phyloP scores from a whole-genome alignment of 768 basidiomycete genomes.

The Podaxis sp. region DNA sequence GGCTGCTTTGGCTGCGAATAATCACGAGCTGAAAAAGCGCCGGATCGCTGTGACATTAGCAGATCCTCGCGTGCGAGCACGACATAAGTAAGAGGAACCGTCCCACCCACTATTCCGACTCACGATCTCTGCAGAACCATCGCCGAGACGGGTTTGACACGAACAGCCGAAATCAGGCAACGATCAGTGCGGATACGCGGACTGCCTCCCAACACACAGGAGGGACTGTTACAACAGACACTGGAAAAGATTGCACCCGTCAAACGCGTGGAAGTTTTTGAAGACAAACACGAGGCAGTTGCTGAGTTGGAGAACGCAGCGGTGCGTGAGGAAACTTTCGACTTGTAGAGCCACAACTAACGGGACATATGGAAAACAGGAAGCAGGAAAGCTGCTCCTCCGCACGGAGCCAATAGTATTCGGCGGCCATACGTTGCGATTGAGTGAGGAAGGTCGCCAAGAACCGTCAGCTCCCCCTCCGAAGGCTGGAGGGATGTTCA shows the following conservation, averaged over 20 bases:
- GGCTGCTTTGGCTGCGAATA: slow-evolving; percentile 76
- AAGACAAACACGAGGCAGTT: slow-evolving; percentile 55
- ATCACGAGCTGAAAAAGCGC: slow-evolving; percentile 86
- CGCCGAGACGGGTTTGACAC: slow-evolving; percentile 57
- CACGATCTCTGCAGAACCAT: not conserved
- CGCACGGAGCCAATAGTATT: slow-evolving; percentile 70
- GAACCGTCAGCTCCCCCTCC: slow-evolving; percentile 32
- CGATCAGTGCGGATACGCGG: slow-evolving; percentile 77
- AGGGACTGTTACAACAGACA: slow-evolving; percentile 87
- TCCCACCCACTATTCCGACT: not conserved
- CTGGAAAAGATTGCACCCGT: slow-evolving; percentile 76
- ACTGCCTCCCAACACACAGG: slow-evolving; percentile 77
- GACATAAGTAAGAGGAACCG: slow-evolving; percentile 40
- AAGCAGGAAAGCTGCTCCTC: slow-evolving; percentile 78
- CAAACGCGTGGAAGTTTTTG: slow-evolving; percentile 74
- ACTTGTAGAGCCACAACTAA: not conserved
- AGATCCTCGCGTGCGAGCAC: slow-evolving; percentile 63
- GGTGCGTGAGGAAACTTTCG: slow-evolving; percentile 35
- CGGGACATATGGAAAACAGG: slow-evolving; percentile 43
- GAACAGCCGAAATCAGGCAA: slow-evolving; percentile 53
- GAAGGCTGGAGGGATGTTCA: slow-evolving; percentile 52
- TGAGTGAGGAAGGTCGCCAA: slow-evolving; percentile 53
- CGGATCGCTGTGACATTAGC: slow-evolving; percentile 86
- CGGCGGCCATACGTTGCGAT: slow-evolving; percentile 53
- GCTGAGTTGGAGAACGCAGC: slow-evolving; percentile 66